Conservation (phyloP, 129 eudicot species). For the Silybum marianum region DNA sequence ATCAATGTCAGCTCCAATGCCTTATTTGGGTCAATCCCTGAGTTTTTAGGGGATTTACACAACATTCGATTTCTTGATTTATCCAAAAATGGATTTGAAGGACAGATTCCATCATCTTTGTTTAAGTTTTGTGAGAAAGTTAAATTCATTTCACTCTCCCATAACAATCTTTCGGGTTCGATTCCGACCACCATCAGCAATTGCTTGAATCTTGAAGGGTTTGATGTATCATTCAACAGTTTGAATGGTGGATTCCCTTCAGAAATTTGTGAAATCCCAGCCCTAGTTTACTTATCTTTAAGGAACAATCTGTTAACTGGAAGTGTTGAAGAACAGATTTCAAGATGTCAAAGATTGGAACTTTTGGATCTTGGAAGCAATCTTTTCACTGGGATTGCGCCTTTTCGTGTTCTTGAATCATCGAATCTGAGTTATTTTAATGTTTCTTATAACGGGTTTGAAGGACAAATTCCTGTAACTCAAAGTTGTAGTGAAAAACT, state of each 20-base stretch:
- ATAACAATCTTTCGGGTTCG: conserved; percentile 73
- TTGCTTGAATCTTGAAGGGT: conserved; percentile 77
- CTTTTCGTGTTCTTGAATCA: conserved; percentile 59
- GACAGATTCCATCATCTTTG: conserved; percentile 68
- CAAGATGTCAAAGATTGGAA: conserved; percentile 60
- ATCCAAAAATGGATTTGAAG: conserved; percentile 68
- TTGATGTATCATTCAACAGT: conserved; percentile 78
- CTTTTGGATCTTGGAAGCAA: conserved; percentile 93
- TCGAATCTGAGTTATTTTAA: conserved; percentile 69
- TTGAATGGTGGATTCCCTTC: conserved; percentile 69
- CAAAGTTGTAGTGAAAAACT: conserved; percentile 57
- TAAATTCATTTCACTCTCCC: conserved; percentile 75
- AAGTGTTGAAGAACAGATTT: conserved; percentile 59
- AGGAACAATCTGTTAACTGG: conserved; percentile 69
- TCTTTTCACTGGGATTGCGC: conserved; percentile 65
- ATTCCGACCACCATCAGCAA: conserved; percentile 55
- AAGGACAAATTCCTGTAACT: conserved; percentile 42
- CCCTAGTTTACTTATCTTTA: conserved; percentile 60
- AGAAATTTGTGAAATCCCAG: conserved; percentile 54
- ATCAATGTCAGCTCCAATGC: conserved; percentile 88
- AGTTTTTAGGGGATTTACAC: conserved; percentile 66
- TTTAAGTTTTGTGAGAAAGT: conserved; percentile 59
- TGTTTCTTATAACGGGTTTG: conserved; percentile 71
- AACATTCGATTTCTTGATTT: conserved; percentile 90
- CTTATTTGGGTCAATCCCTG: conserved; percentile 85